Evolutionary conservation across 208 protist genomes (phyloP).

Genomic region (Crithidia bombi): DNA sequence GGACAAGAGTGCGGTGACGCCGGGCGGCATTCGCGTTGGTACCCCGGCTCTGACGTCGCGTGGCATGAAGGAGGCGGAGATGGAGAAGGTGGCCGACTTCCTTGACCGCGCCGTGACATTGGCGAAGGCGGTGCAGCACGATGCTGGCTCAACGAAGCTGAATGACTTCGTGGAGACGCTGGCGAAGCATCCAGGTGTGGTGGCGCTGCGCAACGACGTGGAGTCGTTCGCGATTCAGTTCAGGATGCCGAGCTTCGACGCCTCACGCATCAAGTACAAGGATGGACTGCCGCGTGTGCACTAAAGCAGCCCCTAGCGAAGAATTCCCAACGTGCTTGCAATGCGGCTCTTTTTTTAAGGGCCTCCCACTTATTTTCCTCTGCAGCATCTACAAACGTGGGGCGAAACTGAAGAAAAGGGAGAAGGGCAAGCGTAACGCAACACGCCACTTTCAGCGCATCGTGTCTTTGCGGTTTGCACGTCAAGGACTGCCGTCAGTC

Average conservation of each 20-base stretch:
- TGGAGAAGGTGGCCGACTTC: slow-evolving; percentile 90
- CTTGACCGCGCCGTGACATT: slow-evolving; percentile 89
- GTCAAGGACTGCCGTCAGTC: too few species aligned
- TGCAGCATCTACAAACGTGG: too few species aligned
- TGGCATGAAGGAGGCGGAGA: slow-evolving; percentile 93
- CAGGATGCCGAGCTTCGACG: slow-evolving; percentile 88
- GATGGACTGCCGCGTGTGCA: slow-evolving; percentile 49
- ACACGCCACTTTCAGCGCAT: too few species aligned
- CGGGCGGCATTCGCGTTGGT: slow-evolving; percentile 96
- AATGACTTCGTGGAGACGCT: slow-evolving; percentile 79
- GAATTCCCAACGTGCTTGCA: too few species aligned
- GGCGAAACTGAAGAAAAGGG: too few species aligned
- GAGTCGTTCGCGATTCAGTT: slow-evolving; percentile 83
- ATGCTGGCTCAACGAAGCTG: slow-evolving; percentile 58
- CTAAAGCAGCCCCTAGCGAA: not conserved
- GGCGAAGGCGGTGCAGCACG: slow-evolving; percentile 71
- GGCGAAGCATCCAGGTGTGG: slow-evolving; percentile 39
- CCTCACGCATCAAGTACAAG: slow-evolving; percentile 73
- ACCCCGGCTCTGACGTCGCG: slow-evolving; percentile 96
- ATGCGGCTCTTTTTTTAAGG: too few species aligned
- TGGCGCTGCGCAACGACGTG: slow-evolving; percentile 77
- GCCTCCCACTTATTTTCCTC: too few species aligned
- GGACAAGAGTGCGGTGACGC: slow-evolving; percentile 93
- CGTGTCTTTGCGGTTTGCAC: too few species aligned
- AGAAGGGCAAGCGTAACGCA: too few species aligned